Evolutionary conservation across 257 asterid genomes (phyloP).

Genomic region (Nicotiana sylvestris): DNA sequence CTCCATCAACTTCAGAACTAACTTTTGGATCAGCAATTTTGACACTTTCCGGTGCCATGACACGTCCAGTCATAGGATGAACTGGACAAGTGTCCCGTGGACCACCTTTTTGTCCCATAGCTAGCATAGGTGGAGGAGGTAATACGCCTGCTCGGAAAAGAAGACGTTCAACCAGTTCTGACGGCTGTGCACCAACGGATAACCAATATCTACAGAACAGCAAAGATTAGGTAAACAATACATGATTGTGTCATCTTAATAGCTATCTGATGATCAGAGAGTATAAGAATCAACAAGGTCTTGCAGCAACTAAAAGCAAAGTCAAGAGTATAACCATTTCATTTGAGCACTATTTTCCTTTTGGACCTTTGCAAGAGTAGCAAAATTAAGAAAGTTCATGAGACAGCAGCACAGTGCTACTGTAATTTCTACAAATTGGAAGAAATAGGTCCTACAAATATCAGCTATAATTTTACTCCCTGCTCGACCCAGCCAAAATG

Average conservation of each 20-base stretch:
- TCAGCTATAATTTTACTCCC: background rate
- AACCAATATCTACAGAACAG: slow-evolving; percentile 71
- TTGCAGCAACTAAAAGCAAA: background rate
- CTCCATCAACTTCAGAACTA: slow-evolving; percentile 30
- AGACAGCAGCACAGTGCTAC: background rate
- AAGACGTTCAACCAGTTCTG: slow-evolving; percentile 85
- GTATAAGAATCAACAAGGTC: background rate
- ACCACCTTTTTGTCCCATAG: slow-evolving; percentile 93
- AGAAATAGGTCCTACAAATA: background rate
- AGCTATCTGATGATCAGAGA: background rate
- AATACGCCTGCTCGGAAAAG: slow-evolving; percentile 80
- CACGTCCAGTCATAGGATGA: slow-evolving; percentile 80
- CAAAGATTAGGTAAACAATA: background rate
- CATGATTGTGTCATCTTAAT: background rate
- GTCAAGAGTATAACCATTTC: background rate
- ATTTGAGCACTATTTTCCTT: background rate
- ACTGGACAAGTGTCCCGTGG: slow-evolving; percentile 70
- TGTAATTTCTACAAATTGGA: background rate
- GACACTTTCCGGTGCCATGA: slow-evolving; percentile 30
- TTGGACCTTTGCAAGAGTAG: slow-evolving; percentile 1
- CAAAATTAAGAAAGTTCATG: background rate
- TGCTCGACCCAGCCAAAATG: background rate
- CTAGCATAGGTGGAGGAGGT: slow-evolving; percentile 91
- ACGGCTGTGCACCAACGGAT: slow-evolving; percentile 95
- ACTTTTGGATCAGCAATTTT: slow-evolving; percentile 3